phyloP scores from a whole-genome alignment of 176 grass and related monocot genomes.

The Carex scoparia region DNA sequence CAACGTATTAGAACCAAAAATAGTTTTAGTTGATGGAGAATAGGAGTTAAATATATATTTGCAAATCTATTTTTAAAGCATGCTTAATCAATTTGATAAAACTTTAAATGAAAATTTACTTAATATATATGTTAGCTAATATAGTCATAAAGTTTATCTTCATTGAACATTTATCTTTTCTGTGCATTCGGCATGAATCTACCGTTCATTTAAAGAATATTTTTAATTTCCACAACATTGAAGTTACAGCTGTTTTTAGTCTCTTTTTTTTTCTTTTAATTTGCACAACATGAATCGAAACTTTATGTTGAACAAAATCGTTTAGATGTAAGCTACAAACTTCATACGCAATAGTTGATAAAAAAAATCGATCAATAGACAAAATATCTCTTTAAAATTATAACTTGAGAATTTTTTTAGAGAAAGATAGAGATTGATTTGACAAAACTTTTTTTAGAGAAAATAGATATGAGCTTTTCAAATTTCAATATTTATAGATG shows the following conservation, averaged over 20 bases:
- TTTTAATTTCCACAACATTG: neutral
- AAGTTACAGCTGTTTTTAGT: too few species aligned
- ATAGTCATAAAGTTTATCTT: neutral
- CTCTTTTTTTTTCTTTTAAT: too few species aligned
- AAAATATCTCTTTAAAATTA: too few species aligned
- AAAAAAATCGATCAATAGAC: neutral
- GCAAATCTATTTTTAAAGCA: neutral
- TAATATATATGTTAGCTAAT: neutral
- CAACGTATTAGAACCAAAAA: neutral
- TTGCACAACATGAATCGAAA: too few species aligned
- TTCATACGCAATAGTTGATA: neutral
- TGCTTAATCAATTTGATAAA: neutral
- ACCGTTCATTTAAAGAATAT: neutral
- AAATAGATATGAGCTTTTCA: too few species aligned
- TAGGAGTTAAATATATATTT: neutral
- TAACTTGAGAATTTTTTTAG: too few species aligned
- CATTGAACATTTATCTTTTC: neutral
- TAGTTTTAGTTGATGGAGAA: neutral
- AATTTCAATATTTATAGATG: too few species aligned
- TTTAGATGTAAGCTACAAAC: neutral
- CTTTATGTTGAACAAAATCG: too few species aligned
- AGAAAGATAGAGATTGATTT: too few species aligned
- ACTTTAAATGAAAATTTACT: neutral
- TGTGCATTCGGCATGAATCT: neutral
- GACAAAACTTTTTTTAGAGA: too few species aligned